Percentiles rank a stretch among this genome's conserved stretches.
Evolutionary conservation across 805 yeast species (phyloP).

Genomic region (Candida morakotiae): DNA sequence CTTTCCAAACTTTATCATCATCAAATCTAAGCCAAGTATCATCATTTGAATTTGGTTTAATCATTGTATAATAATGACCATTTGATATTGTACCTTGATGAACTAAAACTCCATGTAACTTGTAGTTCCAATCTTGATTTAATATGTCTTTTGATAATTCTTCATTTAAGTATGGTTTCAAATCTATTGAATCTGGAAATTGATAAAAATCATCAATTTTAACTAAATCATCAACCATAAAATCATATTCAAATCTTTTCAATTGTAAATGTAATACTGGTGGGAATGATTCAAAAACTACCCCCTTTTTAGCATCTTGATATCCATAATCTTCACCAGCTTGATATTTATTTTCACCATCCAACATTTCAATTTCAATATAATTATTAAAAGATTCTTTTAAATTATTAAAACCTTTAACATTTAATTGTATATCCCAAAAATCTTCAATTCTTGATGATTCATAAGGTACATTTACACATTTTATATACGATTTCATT

Average conservation of each 20-base stretch:
- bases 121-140: slow-evolving; percentile 69
- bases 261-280: slow-evolving; percentile 90
- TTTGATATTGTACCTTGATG: slow-evolving; percentile 95
- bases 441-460: slow-evolving; percentile 89
- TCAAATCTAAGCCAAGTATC: slow-evolving; percentile 85
- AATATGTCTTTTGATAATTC: slow-evolving; percentile 36
- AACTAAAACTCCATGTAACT: slow-evolving; percentile 88
- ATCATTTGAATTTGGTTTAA: slow-evolving; percentile 68
- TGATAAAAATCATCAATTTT: slow-evolving; percentile 92
- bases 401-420: slow-evolving; percentile 71
- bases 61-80: slow-evolving; percentile 95
- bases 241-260: slow-evolving; percentile 92
- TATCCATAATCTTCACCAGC: slow-evolving; percentile 82
- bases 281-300: slow-evolving; percentile 85
- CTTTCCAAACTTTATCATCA: slow-evolving; percentile 91
- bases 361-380: slow-evolving; percentile 80
- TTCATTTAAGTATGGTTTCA: slow-evolving; percentile 72
- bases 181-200: slow-evolving; percentile 78
- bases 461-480: slow-evolving; percentile 90
- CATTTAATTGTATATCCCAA: slow-evolving; percentile 97
- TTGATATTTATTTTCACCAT: slow-evolving; percentile 93
- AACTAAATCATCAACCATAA: slow-evolving; percentile 78
- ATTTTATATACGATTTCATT: slow-evolving; percentile 91
- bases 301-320: slow-evolving; percentile 97
- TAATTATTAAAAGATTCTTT: slow-evolving; percentile 79